Percentiles rank a stretch among this genome's conserved stretches.
Evolutionary conservation across 176 grass and related monocot species (phyloP).

Genomic region (Rhynchospora breviuscula): DNA sequence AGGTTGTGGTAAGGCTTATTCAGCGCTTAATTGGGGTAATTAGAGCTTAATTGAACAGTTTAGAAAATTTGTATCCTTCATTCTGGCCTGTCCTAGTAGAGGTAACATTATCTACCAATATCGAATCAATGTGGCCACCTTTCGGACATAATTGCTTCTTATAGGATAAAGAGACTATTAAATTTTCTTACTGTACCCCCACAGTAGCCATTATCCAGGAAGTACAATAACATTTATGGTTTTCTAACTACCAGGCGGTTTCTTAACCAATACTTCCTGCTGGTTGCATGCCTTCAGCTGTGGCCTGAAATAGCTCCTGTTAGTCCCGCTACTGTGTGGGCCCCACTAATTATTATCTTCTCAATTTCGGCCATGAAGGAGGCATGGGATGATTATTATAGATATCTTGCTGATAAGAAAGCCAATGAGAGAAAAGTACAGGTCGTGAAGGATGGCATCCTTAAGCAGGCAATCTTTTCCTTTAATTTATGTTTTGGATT

Average conservation of each 20-base stretch:
- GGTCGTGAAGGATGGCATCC: constrained; percentile 59
- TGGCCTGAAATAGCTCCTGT: constrained; percentile 85
- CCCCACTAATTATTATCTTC: constrained; percentile 85
- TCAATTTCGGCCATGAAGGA: constrained; percentile 91
- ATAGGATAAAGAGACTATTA: neutral
- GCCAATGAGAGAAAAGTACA: constrained; percentile 78
- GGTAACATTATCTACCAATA: neutral
- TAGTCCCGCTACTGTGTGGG: constrained; percentile 86
- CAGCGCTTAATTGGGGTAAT: too few species aligned
- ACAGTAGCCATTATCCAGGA: neutral
- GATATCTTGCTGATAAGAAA: constrained; percentile 92
- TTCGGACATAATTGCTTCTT: neutral
- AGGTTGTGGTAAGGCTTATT: too few species aligned
- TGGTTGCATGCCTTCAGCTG: constrained; percentile 87
- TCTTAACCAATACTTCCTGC: constrained; percentile 95
- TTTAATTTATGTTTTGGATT: neutral
- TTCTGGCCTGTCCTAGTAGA: constrained; percentile 19
- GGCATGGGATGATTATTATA: constrained; percentile 96
- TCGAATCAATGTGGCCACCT: neutral
- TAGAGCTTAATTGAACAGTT: neutral
- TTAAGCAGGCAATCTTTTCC: constrained; percentile 42
- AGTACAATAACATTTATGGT: neutral
- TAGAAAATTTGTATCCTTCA: neutral
- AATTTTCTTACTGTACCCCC: neutral
- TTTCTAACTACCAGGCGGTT: constrained; percentile 62